Evolutionary conservation across 257 asterid genomes (phyloP).

Genomic region (Penstemon barbatus): DNA sequence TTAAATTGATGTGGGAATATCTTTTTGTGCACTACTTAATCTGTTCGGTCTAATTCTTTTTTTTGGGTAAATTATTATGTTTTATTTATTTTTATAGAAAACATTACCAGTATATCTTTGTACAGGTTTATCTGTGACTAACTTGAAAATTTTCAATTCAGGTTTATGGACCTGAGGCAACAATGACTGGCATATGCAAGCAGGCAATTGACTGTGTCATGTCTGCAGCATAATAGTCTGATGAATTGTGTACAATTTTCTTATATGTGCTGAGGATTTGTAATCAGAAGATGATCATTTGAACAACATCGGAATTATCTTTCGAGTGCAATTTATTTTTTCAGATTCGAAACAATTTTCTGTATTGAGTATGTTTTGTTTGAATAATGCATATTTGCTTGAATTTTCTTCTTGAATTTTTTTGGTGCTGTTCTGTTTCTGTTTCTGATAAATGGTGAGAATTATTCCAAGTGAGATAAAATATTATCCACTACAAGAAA

Average conservation of each 20-base stretch:
- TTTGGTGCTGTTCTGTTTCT: not conserved
- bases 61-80: too few species aligned
- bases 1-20: not conserved
- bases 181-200: constrained; percentile 90
- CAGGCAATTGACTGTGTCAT: constrained; percentile 74
- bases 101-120: too few species aligned
- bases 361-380: not conserved
- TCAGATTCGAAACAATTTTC: constrained; percentile 1
- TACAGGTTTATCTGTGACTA: not conserved
- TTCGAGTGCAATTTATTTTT: not conserved
- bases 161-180: constrained; percentile 93
- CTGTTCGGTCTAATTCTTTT: not conserved
- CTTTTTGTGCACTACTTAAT: not conserved
- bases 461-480: too few species aligned
- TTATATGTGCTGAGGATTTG: not conserved
- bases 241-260: not conserved
- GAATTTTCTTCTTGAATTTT: not conserved
- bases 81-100: too few species aligned
- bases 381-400: not conserved
- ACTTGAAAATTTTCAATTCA: constrained; percentile 23
- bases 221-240: constrained; percentile 47
- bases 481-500: too few species aligned
- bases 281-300: not conserved
- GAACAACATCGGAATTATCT: not conserved
- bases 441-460: too few species aligned